Evolutionary conservation across 2,329 filamentous ascomycete genomes (phyloP).

Genomic region (Biscogniauxia mediterranea): DNA sequence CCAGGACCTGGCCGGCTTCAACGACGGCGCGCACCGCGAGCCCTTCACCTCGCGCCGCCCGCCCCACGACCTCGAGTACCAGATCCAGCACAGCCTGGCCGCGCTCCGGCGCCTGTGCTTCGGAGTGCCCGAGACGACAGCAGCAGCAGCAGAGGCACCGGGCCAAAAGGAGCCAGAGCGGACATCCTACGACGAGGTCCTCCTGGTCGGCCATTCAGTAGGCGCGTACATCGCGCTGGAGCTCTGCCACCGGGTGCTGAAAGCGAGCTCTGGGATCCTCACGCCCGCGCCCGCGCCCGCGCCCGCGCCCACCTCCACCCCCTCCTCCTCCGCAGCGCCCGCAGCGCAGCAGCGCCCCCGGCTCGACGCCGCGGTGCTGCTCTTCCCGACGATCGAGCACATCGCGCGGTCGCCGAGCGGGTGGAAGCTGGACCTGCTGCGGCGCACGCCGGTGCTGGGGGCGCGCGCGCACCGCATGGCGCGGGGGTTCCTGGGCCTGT

Average conservation of each 20-base stretch:
- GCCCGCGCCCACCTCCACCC: no score
- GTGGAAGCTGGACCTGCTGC: conserved; percentile 45
- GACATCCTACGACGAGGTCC: conserved; percentile 51
- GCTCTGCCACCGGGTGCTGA: conserved; percentile 57
- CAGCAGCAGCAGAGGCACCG: conserved; percentile 20
- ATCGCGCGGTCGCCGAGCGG: conserved; percentile 64
- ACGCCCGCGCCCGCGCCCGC: no score
- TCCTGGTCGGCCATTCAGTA: conserved; percentile 73
- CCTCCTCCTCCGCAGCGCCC: no score
- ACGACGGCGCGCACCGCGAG: conserved; percentile 47
- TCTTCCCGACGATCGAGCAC: conserved; percentile 75
- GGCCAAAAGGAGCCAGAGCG: conserved; percentile 30
- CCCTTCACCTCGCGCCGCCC: conserved; percentile 40
- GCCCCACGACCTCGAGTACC: conserved; percentile 53
- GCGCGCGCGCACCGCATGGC: conserved; percentile 41
- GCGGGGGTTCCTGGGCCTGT: conserved; percentile 39
- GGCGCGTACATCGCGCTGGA: conserved; percentile 72
- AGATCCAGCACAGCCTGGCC: conserved; percentile 46
- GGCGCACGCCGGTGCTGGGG: conserved; percentile 42
- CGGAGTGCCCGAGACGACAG: background rate
- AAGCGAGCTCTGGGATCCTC: conserved; percentile 33
- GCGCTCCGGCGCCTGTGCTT: conserved; percentile 36
- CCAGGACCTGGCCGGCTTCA: conserved; percentile 58
- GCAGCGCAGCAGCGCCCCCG: no score
- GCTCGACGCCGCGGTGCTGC: conserved; percentile 55